Evolutionary conservation across 2,329 filamentous ascomycete genomes (phyloP), one percentile per base, ranked within the genome.

Genomic region (Pseudogymnoascus sp.): DNA sequence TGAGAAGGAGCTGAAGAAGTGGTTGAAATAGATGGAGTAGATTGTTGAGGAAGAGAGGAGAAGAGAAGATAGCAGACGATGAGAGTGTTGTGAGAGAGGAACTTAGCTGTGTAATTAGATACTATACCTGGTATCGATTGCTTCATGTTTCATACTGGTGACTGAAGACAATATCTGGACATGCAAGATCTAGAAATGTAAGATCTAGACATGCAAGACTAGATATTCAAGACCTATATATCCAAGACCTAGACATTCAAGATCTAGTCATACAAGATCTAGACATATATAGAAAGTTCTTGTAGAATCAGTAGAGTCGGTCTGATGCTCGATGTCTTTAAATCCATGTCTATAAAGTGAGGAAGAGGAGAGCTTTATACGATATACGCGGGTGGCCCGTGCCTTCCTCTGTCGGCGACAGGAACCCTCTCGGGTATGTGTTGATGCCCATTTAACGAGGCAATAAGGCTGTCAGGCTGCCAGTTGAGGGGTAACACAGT

Each of bases 1-100:
- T 3, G 71, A 75, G 31, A 69, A 74, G 23, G 69, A 71, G n/a
- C 57, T 78, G 65, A 68, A 65, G 41, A 61, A 43, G 21, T 67
- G 45, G 45, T 16, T 51, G 45, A 25, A 28, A 3, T 51, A 51
- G 39, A 8, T 19, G 6, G 7, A 21, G 7, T 19, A 19, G 14
- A 23, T 23, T 28, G 14, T n/a, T 6, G 6, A 16, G 23, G 45
- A 28, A n/a, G 21, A 51, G 45, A 51, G 3, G 45, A n/a, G 13
- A 51, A 11, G 7, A 23, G 5, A 21, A 23, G 19, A 37, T 14
- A 36, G 34, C 13, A 48, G 11, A 23, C n/a, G 6, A 25, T 25
- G 21, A 48, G 21, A 48, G 13, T n/a, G 13, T 23, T 13, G 13
- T 25, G 43, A n/a, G 43, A 28, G 14, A 51, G n/a, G 13, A 1